These are phyloP conservation scores for Trypanosomatidae sp. DNA, from an alignment of 208 protist genomes.

Conservation along the genomic window DNA sequence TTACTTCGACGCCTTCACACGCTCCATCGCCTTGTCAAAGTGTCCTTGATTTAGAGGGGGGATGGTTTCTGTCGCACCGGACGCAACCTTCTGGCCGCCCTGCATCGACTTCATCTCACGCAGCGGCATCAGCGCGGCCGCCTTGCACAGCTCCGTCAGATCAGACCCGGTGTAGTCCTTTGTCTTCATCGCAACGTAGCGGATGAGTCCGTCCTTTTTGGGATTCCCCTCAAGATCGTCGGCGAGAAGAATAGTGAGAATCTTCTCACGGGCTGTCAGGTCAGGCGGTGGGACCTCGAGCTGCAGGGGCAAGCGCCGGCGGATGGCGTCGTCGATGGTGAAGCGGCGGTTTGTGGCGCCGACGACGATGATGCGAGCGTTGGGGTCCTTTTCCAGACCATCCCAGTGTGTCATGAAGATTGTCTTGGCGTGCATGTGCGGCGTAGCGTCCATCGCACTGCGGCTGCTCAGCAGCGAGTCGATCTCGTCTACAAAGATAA, in stretches of 20 bases:
- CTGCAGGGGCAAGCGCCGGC: slow-evolving; percentile 86
- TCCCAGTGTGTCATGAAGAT: slow-evolving; percentile 94
- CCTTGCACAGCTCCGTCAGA: slow-evolving; percentile 93
- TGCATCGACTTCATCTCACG: slow-evolving; percentile 50
- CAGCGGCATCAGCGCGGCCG: slow-evolving; percentile 70
- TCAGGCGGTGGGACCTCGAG: slow-evolving; percentile 82
- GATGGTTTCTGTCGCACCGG: slow-evolving; percentile 14
- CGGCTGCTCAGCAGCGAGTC: slow-evolving; percentile 90
- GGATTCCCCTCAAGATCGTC: slow-evolving; percentile 57
- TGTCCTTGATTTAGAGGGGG: slow-evolving; percentile 61
- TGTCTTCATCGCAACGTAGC: slow-evolving; percentile 81
- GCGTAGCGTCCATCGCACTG: slow-evolving; percentile 57
- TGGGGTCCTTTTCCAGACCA: slow-evolving; percentile 50
- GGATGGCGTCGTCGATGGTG: slow-evolving; percentile 91
- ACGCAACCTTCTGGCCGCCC: not conserved
- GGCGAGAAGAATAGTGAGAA: slow-evolving; percentile 74
- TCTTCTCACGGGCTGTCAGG: slow-evolving; percentile 49
- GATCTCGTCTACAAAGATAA: slow-evolving; percentile 94
- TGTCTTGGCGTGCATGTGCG: slow-evolving; percentile 83
- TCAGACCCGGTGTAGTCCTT: slow-evolving; percentile 92
- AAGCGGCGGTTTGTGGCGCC: slow-evolving; percentile 91
- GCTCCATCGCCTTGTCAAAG: slow-evolving; percentile 74
- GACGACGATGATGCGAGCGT: slow-evolving; percentile 77
- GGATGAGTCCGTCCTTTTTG: slow-evolving; percentile 51
- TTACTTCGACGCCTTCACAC: slow-evolving; percentile 66